A percentile compares a stretch with the other conserved stretches of the same genome.
These are phyloP conservation scores for Phoenix roebelenii DNA, from an alignment of 176 grass and related monocot genomes.

Conservation along the genomic window DNA sequence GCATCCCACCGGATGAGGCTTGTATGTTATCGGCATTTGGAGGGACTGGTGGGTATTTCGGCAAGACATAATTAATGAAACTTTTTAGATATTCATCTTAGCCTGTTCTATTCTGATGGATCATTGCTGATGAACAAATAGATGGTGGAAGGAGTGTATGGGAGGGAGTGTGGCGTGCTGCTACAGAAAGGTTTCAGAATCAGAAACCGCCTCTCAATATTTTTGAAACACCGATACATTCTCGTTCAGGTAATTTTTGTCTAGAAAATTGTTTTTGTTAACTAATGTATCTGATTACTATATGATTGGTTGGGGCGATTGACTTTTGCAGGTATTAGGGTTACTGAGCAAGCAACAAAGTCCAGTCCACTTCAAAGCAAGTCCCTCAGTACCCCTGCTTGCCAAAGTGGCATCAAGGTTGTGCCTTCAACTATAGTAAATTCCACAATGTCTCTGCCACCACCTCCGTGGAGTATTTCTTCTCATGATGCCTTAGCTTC, in stretches of 20 bases:
- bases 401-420: slow-evolving; percentile 46
- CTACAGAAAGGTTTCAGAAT: slow-evolving; percentile 65
- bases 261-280: slow-evolving; percentile 3
- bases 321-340: slow-evolving; percentile 6
- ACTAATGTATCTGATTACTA: too few species aligned
- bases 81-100: too few species aligned
- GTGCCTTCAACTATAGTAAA: slow-evolving; percentile 13
- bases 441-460: slow-evolving; percentile 29
- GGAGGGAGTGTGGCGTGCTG: slow-evolving; percentile 60
- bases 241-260: slow-evolving; percentile 44
- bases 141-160: slow-evolving; percentile 56
- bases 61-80: too few species aligned
- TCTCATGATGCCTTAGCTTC: slow-evolving; percentile 38
- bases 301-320: background rate
- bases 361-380: slow-evolving; percentile 26
- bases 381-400: slow-evolving; percentile 22
- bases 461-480: slow-evolving; percentile 36
- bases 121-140: slow-evolving; percentile 16
- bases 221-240: slow-evolving; percentile 45
- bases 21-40: slow-evolving; percentile 94
- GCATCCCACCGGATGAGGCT: slow-evolving; percentile 72
- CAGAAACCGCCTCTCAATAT: slow-evolving; percentile 43
- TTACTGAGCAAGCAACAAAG: slow-evolving; percentile 25
- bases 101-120: background rate
- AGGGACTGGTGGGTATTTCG: slow-evolving; percentile 56